Conservation (phyloP, 2,329 filamentous ascomycete genomes). For the Zalaria obscura region DNA sequence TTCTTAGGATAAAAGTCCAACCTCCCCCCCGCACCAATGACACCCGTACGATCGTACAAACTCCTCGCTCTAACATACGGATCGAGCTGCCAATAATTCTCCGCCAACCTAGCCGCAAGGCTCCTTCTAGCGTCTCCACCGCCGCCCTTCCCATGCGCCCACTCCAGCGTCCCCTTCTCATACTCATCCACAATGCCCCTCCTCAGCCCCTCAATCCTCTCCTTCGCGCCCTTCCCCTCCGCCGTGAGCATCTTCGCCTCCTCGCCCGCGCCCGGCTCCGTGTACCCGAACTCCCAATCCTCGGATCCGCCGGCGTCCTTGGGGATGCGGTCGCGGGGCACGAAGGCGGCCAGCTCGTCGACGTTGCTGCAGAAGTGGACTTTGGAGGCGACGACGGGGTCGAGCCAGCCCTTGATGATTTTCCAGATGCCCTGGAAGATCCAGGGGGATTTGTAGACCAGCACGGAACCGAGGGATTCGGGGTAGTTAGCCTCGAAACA, state of each 20-base stretch:
- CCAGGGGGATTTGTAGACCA: conserved; percentile 96
- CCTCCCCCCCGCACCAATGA: conserved; percentile 53
- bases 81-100: conserved; percentile 81
- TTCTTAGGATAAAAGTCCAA: conserved; percentile 53
- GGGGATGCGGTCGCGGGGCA: conserved; percentile 55
- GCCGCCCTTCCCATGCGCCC: conserved; percentile 44
- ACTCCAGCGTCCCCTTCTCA: conserved; percentile 59
- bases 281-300: conserved; percentile 69
- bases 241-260: conserved; percentile 48
- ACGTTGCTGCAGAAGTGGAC: conserved; percentile 81
- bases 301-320: conserved; percentile 80
- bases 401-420: conserved; percentile 89
- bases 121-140: conserved; percentile 40
- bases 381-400: conserved; percentile 93
- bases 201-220: conserved; percentile 50
- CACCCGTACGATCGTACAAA: conserved; percentile 69
- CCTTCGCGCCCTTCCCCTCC: conserved; percentile 44
- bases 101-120: conserved; percentile 48
- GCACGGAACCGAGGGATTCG: conserved; percentile 74
- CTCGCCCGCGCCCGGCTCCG: conserved; percentile 62
- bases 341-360: conserved; percentile 64
- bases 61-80: conserved; percentile 71
- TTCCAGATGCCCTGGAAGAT: conserved; percentile 96
- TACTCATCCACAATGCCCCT: conserved; percentile 55
- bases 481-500: conserved; percentile 99